Base-by-base conservation (phyloP, 73 alveolate genomes). In the Durusdinium trenchii region DNA sequence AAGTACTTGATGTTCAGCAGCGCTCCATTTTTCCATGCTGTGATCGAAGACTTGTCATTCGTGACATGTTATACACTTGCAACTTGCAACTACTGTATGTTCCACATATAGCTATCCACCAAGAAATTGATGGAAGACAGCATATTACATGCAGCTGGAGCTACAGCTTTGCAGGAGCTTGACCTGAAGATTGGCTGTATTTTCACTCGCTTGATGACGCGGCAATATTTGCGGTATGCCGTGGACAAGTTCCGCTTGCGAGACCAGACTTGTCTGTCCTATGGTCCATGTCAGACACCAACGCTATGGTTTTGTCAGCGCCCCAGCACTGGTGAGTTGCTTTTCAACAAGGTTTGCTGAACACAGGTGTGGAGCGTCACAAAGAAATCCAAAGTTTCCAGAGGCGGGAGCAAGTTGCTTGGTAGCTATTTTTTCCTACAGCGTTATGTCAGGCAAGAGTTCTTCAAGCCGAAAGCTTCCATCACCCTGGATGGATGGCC, bases 271-370 rank as follows among this genome's bases (percentile, higher is more conserved):
- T 99, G 99, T 99, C 94, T 99, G 92, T 95, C 99, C 38, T 99
- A 99, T 99, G 99, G 99, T 26, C 99, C 99, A 0, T 99, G 99
- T 99, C 99, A 99, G 99, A 99, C 99, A 3, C 99, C 99, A 3
- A 99, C 99, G 23, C 99, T 99, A 42, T 99, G 99, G 99, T 99
- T 99, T 99, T 99, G 99, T 99, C 78, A 14, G 57, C 52, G 60
- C 38, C 57, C 47, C 64, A 45, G 43, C 7, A 9, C 0, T 42
- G 38, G 16, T 32, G 64, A 79, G 94, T 99, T 94, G 85, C 99
- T 14, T 99, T 99, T 99, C 99, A 99, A 23, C 99, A 67, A 12
- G 73, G 12, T 35, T 20, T 28, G 16, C 73, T 28, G 23, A 26
- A 9, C 71, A 26, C 38, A 93, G 99, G 99, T 64, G 99, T 99